Evolutionary conservation across 2,329 filamentous ascomycete species (phyloP), one percentile per base, ranked within the genome.

Genomic region (Aspergillus floridensis): DNA sequence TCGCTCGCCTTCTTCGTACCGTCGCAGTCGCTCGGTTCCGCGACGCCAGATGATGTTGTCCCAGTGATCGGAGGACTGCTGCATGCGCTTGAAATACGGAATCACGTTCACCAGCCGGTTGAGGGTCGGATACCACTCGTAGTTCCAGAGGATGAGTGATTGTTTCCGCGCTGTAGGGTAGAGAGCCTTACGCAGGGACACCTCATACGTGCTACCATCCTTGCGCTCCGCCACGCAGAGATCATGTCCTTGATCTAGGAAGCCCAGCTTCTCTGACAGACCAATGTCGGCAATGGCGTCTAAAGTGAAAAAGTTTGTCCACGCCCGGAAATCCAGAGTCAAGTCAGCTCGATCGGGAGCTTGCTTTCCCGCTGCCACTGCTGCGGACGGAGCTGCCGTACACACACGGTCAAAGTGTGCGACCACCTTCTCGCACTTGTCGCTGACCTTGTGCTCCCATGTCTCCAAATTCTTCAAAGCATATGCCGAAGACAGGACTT

Each of bases 251-350:
- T 71, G 67, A 49, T 84, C 82, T 2, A 85, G 74, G 61, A 84
- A 81, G 0, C 81, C 79, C 1, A 85, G 75, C n/a, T 74, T 76
- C 55, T 83, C 77, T 0, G 75, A 79, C 0, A 85, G 72, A 1
- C 82, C 83, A 66, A 86, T 85, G 56, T 85, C 81, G 16, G 80
- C 81, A 53, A 85, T 84, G 2, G 81, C 82, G 58, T 86, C 83
- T 14, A 85, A 73, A 0, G 81, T 82, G 68, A 85, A 85, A 72
- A 82, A 83, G 68, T 84, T 85, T 24, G 77, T 76, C 79, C 79
- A 85, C 5, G 74, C 72, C 4, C 82, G 78, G 57, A 80, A 81
- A 64, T 85, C 80, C 19, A 85, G 72, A 0, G 73, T 81, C 8
- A 70, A 58, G 5, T 71, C 68, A 7, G 59, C 50, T 8, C 61